A percentile compares a stretch with the other conserved stretches of the same genome.
phyloP scores from a whole-genome alignment of 2,329 filamentous ascomycete genomes.

The Podosphaera aphanis region DNA sequence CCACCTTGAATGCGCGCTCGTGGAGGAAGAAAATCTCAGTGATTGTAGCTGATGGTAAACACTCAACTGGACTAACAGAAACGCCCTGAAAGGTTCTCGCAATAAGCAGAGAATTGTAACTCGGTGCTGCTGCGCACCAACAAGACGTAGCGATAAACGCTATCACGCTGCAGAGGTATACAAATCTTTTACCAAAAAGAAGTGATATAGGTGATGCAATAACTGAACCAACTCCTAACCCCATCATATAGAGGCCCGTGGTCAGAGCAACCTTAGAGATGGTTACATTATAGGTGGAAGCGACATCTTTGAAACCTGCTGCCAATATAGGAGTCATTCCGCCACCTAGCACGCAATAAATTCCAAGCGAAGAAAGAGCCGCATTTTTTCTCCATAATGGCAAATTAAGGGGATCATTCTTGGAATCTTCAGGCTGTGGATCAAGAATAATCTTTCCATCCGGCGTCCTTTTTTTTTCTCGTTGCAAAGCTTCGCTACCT shows the following conservation, averaged over 20 bases:
- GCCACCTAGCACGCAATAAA: conserved; percentile 83
- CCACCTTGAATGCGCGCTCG: conserved; percentile 75
- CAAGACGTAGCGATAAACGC: conserved; percentile 56
- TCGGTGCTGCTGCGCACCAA: conserved; percentile 73
- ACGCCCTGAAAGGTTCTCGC: conserved; percentile 75
- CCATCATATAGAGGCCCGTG: conserved; percentile 85
- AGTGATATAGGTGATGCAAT: conserved; percentile 79
- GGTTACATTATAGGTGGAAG: conserved; percentile 38
- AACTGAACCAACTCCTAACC: conserved; percentile 64
- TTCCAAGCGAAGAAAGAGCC: conserved; percentile 59
- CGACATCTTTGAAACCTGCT: conserved; percentile 69
- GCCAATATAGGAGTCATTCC: conserved; percentile 81
- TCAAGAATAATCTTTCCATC: conserved; percentile 73
- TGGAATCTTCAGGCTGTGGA: conserved; percentile 74
- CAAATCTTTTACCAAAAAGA: conserved; percentile 68
- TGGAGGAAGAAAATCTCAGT: conserved; percentile 94
- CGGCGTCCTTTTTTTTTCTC: conserved; percentile 46
- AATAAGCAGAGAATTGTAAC: conserved; percentile 53
- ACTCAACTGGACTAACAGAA: conserved; percentile 74
- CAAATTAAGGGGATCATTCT: conserved; percentile 89
- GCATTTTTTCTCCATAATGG: conserved; percentile 55
- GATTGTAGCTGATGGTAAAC: conserved; percentile 77
- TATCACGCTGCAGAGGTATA: conserved; percentile 57
- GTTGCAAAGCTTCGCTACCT: conserved; percentile 4
- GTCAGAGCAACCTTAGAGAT: conserved; percentile 60